phyloP scores from a whole-genome alignment of 768 basidiomycete species.

The Calocybe gangraenosa region DNA sequence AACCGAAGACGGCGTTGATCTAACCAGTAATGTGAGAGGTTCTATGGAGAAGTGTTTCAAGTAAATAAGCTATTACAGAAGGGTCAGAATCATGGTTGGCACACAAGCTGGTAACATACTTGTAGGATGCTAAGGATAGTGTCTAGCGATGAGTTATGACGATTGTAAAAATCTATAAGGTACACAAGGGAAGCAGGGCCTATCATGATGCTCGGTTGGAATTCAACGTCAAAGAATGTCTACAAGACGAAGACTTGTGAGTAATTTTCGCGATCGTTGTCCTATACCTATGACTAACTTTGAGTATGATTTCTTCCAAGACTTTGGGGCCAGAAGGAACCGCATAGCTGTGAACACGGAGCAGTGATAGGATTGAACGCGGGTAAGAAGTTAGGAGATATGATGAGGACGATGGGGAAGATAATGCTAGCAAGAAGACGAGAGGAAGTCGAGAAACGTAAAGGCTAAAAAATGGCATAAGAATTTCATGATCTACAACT shows the following conservation, averaged over 20 bases:
- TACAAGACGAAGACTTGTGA: constrained; percentile 29
- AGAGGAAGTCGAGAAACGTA: constrained; percentile 52
- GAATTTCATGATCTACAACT: neutral
- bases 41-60: constrained; percentile 67
- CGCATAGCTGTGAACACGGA: constrained; percentile 49
- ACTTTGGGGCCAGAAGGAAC: constrained; percentile 45
- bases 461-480: constrained; percentile 34
- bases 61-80: constrained; percentile 45
- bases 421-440: constrained; percentile 59
- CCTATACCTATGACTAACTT: constrained; percentile 33
- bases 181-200: constrained; percentile 56
- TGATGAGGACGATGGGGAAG: constrained; percentile 51
- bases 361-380: constrained; percentile 50
- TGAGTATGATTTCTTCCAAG: constrained; percentile 49
- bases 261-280: neutral
- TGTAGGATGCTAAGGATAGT: constrained; percentile 56
- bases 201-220: constrained; percentile 56
- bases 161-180: constrained; percentile 51
- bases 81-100: neutral
- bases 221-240: constrained; percentile 59
- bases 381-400: constrained; percentile 61
- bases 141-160: constrained; percentile 57
- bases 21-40: constrained; percentile 44
- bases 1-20: constrained; percentile 21
- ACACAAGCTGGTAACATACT: constrained; percentile 28